Evolutionary conservation across 768 basidiomycete genomes (phyloP), one percentile per base, ranked within the genome.

Genomic region (Suillus occidentalis): DNA sequence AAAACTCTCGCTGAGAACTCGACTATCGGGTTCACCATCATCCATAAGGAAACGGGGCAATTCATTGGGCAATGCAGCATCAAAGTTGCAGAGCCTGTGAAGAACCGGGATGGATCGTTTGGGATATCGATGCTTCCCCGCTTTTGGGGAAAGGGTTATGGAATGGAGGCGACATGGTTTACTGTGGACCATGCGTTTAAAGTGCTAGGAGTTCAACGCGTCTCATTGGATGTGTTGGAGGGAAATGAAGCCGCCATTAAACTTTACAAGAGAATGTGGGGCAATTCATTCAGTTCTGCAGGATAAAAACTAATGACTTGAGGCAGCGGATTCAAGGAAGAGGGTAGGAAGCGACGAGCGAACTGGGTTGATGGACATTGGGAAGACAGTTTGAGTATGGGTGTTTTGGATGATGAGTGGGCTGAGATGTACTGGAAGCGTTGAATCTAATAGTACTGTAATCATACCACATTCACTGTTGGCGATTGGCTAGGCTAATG

Each of bases 401-500:
- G 72, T 20, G 66, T 79, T 14, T 67, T 78, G 25, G 72, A 73
- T 22, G 74, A 77, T 36, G 78, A 80, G 37, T 78, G 77, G 78
- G 20, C 45, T 40, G 25, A 50, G 34, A 47, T 49, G 36, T 16
- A 64, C 43, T 8, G 57, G 10, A 59, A 25, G n/a, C 34, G 7
- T 18, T 25, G 61, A 58, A 37, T 25, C 13, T 31, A 31, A 3
- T 4, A 31, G 4, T 31, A 2, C 2, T 31, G 3, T 31, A 31
- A 31, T 31, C 31, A 31, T 49, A 22, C 10, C 13, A 22, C n/a
- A 49, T n/a, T n/a, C n/a, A 36, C 34, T 36, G 34, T 7, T 36
- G 4, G 34, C 7, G 0, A 36, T 36, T 36, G 4, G 7, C 34
- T 36, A 6, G 34, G 37, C 37, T 39, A 39, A 12, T 39, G 37